Conservation (phyloP, 2,329 filamentous ascomycete species). For the Coniochaeta ligniaria region DNA sequence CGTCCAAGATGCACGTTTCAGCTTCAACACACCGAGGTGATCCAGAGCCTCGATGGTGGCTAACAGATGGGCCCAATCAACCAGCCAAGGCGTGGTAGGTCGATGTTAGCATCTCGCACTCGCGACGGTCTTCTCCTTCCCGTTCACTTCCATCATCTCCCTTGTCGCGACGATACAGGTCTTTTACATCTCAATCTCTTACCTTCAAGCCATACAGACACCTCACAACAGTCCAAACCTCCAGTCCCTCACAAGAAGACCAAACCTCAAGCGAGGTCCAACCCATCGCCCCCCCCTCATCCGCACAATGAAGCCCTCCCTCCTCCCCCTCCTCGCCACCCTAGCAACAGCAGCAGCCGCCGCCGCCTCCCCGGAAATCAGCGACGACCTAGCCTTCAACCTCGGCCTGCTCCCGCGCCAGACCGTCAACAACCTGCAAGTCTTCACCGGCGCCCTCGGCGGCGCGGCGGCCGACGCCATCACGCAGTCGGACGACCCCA, state of each 20-base stretch:
- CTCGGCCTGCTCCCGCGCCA: constrained; percentile 27
- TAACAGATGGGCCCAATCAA: background rate
- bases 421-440: constrained; percentile 29
- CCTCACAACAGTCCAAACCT: background rate
- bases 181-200: too few species aligned
- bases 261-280: background rate
- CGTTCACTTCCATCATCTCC: background rate
- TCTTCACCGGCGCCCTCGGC: constrained; percentile 32
- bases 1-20: background rate
- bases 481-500: constrained; percentile 28
- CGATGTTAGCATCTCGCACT: background rate
- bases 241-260: background rate
- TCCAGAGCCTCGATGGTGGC: background rate
- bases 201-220: background rate
- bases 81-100: background rate
- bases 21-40: background rate
- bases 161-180: too few species aligned
- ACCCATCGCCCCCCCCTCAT: background rate
- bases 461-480: constrained; percentile 28
- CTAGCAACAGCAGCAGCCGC: constrained; percentile 2
- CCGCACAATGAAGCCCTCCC: constrained; percentile 4
- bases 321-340: constrained; percentile 5
- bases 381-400: constrained; percentile 27
- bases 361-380: constrained; percentile 12
- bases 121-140: background rate